Base-by-base conservation (phyloP, 768 basidiomycete genomes). In the Mrakia gelida region DNA sequence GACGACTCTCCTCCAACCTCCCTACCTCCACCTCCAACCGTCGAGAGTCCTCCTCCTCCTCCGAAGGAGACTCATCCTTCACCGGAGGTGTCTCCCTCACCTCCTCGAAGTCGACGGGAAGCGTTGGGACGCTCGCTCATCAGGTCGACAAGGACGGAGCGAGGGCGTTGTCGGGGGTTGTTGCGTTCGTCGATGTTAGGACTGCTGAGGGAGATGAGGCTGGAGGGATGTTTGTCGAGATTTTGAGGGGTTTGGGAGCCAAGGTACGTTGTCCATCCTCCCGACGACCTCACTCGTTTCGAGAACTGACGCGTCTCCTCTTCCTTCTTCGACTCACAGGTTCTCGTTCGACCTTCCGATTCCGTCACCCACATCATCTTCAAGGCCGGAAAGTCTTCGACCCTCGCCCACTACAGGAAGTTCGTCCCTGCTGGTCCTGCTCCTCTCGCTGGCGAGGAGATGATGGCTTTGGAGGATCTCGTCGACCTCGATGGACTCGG, bases 181-280 rank as follows among this genome's bases (percentile, higher is more conserved):
- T 88, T 2, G 90, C 94, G 13, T 95, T 92, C 81, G 93, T 95
- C 70, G 94, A 95, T 82, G 92, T 96, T 38, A 82, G 87, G 80
- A 89, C 89, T 18, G 88, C 88, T 49, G 89, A 90, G 77, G 93
- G 92, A 0, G 92, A 93, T 74, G 90, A 95, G 81, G 92, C 92
- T 0, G 91, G 92, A 0, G 88, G 88, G 34, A 84, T 94, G 81
- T 95, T 95, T 81, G 88, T 90, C 21, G 92, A 95, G 70, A 93
- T 95, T 91, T 84, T 95, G 80, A 88, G 88, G 80, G 87, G 87
- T 43, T 85, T 94, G 15, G 95, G 94, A 28, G 94, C 94, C 63
- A 89, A 89, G 87, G 94, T 94, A 80, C 79, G 88, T 83, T 13
- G 28, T 56, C 3, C 49, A 45, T 21, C 0, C 5, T 41, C 2